These are phyloP conservation scores for Acer yangbiense DNA, from an alignment of 345 rosid genomes.

Conservation along the genomic window DNA sequence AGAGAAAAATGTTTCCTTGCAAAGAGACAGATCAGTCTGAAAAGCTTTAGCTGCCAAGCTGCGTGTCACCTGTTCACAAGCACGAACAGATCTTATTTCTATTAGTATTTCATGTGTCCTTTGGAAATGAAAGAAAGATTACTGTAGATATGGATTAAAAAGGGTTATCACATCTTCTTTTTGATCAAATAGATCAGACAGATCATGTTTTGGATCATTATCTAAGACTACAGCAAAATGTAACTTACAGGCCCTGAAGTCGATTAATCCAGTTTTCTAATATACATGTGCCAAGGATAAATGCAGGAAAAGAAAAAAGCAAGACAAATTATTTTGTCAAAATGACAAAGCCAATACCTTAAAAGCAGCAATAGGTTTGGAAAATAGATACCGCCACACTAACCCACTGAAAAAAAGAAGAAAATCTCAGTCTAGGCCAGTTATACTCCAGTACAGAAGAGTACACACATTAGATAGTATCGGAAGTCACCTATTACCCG, in stretches of 20 bases:
- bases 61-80: constrained; percentile 63
- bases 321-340: not conserved
- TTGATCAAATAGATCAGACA: not conserved
- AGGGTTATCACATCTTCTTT: not conserved
- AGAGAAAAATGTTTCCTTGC: constrained; percentile 87
- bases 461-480: constrained; percentile 4
- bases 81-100: constrained; percentile 6
- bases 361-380: constrained; percentile 84
- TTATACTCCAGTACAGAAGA: constrained; percentile 7
- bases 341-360: constrained; percentile 51
- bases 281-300: not conserved
- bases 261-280: not conserved
- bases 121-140: not conserved
- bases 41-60: constrained; percentile 92
- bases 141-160: not conserved
- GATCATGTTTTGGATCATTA: not conserved
- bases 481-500: constrained; percentile 78
- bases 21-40: constrained; percentile 78
- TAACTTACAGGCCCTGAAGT: not conserved
- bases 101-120: not conserved
- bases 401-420: constrained; percentile 58
- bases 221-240: not conserved
- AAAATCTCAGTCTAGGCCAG: constrained; percentile 3
- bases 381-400: constrained; percentile 83
- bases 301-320: not conserved